phyloP scores from a whole-genome alignment of 305 asterid genomes.

The Rubia peregrina region DNA sequence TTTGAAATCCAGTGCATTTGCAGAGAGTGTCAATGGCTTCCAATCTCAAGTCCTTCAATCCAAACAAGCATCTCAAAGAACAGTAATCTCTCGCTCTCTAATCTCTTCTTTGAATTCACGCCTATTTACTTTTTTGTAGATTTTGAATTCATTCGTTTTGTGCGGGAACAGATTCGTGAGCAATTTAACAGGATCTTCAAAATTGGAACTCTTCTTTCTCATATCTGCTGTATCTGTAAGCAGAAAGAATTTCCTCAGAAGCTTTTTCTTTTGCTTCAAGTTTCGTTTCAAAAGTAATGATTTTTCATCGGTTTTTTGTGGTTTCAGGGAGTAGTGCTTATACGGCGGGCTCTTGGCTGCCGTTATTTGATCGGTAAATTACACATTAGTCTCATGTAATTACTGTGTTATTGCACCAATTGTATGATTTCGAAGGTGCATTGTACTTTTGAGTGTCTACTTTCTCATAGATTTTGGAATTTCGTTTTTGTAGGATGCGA shows the following conservation, averaged over 20 bases:
- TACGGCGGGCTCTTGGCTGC: constrained; percentile 49
- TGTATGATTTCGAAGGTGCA: background rate
- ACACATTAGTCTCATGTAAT: background rate
- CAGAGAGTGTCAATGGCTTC: constrained; percentile 34
- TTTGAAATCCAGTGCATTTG: background rate
- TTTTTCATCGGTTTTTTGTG: background rate
- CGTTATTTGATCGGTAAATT: constrained; percentile 32
- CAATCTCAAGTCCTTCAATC: constrained; percentile 38
- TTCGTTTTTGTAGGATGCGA: constrained; percentile 27
- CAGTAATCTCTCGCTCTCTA: constrained; percentile 30
- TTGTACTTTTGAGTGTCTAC: background rate
- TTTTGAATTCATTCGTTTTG: background rate
- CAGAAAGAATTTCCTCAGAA: background rate
- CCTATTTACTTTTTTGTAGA: background rate
- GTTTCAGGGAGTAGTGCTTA: constrained; percentile 42
- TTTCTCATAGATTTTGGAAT: no score
- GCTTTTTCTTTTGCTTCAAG: background rate
- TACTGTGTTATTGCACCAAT: background rate
- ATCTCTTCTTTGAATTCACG: background rate
- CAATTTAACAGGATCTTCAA: constrained; percentile 71
- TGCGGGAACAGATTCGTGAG: constrained; percentile 65
- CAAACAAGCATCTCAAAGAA: constrained; percentile 66
- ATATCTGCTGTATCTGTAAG: constrained; percentile 44
- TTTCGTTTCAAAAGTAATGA: background rate
- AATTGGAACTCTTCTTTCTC: constrained; percentile 51